Evolutionary conservation across 495 filamentous ascomycete species (phyloP).

Genomic region (Clohesyomyces aquaticus): DNA sequence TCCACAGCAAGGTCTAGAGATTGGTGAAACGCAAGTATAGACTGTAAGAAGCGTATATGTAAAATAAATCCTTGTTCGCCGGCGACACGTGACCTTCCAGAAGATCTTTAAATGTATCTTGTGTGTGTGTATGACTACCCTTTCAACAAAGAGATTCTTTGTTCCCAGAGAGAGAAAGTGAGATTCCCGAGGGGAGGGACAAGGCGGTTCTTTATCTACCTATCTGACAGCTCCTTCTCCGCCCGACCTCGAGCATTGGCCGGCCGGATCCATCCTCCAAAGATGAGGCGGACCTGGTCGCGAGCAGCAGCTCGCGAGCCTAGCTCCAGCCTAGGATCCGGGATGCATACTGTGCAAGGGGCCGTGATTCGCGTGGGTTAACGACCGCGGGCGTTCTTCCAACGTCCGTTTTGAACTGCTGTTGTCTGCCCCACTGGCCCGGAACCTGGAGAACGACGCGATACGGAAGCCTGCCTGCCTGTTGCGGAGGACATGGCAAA

Average conservation of each 20-base stretch:
- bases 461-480: neutral
- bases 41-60: too few species aligned
- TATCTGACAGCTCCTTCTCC: neutral
- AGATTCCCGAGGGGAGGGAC: neutral
- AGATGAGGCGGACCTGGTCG: neutral
- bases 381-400: too few species aligned
- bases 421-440: neutral
- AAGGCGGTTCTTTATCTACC: neutral
- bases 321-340: neutral
- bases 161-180: neutral
- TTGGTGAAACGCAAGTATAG: too few species aligned
- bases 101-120: neutral
- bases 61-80: too few species aligned
- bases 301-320: neutral
- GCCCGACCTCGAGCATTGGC: neutral
- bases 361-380: neutral
- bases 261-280: neutral
- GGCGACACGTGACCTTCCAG: too few species aligned
- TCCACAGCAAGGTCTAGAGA: too few species aligned
- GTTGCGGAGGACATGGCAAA: neutral
- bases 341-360: neutral
- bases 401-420: neutral
- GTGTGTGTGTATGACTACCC: neutral
- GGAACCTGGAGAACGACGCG: neutral
- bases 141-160: neutral